Conservation (phyloP, 2,329 filamentous ascomycete species). For the Colletotrichum magnum region DNA sequence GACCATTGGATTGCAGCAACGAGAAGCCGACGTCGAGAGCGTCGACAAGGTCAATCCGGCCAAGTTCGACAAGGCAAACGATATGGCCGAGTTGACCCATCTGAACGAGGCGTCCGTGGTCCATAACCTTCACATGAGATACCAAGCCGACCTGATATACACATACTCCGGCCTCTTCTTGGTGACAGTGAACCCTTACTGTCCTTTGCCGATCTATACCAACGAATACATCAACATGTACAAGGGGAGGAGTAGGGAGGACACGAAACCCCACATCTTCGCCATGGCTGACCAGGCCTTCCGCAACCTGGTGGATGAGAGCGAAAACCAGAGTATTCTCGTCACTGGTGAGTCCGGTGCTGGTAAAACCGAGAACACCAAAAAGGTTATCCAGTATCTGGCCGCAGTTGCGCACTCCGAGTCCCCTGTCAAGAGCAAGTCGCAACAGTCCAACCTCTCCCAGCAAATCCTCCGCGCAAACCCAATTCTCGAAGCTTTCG, state of each 20-base stretch:
- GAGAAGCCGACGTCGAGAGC: conserved; percentile 86
- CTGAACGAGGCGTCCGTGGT: conserved; percentile 98
- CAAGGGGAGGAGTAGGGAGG: conserved; percentile 89
- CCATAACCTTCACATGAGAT: conserved; percentile 95
- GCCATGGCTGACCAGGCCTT: conserved; percentile 98
- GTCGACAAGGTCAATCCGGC: conserved; percentile 99
- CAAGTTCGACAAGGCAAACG: conserved; percentile 99
- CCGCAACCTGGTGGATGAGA: conserved; percentile 94
- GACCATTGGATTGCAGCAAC: conserved; percentile 71
- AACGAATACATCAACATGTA: conserved; percentile 99
- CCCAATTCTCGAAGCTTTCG: conserved; percentile 97
- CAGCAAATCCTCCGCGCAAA: conserved; percentile 97
- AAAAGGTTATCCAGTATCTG: conserved; percentile 99
- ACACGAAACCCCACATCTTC: conserved; percentile 97
- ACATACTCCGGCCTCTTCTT: conserved; percentile 98
- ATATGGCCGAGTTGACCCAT: conserved; percentile 99
- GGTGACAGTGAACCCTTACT: conserved; percentile 98
- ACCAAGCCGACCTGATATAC: conserved; percentile 96
- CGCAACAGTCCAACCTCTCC: conserved; percentile 84
- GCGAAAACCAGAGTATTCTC: conserved; percentile 95
- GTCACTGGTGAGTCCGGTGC: conserved; percentile 98
- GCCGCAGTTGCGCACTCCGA: conserved; percentile 93
- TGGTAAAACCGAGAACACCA: conserved; percentile 98
- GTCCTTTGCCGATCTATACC: conserved; percentile 92
- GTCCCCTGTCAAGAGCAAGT: conserved; percentile 73